These are phyloP conservation scores for Eucalyptus cloeziana DNA, from an alignment of 345 rosid species.

Conservation along the genomic window DNA sequence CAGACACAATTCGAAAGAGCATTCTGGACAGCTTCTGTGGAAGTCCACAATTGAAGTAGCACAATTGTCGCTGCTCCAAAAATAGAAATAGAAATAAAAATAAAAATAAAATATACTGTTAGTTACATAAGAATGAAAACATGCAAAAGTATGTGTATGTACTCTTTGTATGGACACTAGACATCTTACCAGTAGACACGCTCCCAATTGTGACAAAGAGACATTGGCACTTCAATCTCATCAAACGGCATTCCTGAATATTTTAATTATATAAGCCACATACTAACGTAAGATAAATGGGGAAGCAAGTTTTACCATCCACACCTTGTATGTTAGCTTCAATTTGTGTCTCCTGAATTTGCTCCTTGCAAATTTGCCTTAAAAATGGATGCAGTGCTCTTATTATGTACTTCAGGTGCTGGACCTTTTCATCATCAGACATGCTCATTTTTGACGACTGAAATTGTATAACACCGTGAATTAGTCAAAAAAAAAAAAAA, in stretches of 20 bases:
- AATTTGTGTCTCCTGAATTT: constrained; percentile 34
- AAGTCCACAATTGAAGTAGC: constrained; percentile 81
- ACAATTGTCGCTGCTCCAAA: constrained; percentile 61
- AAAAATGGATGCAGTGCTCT: constrained; percentile 46
- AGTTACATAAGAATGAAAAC: background rate
- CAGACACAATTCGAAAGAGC: constrained; percentile 73
- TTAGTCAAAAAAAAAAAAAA: background rate
- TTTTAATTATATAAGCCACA: background rate
- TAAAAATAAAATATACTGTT: background rate
- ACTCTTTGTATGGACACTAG: background rate
- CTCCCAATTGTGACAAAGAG: constrained; percentile 40
- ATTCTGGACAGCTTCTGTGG: constrained; percentile 69
- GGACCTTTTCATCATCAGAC: constrained; percentile 24
- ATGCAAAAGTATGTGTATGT: background rate
- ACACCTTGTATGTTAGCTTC: constrained; percentile 57
- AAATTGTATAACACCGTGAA: background rate
- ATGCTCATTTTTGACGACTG: constrained; percentile 52
- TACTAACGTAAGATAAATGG: background rate
- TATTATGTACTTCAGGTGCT: constrained; percentile 42
- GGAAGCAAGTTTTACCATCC: background rate
- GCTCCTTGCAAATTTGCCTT: constrained; percentile 34
- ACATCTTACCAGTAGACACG: constrained; percentile 67
- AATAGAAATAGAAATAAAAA: background rate
- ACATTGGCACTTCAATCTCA: constrained; percentile 17
- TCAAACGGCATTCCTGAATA: constrained; percentile 10